phyloP scores from a whole-genome alignment of 1,284 basidiomycete genomes.

The Trametes polyzona region DNA sequence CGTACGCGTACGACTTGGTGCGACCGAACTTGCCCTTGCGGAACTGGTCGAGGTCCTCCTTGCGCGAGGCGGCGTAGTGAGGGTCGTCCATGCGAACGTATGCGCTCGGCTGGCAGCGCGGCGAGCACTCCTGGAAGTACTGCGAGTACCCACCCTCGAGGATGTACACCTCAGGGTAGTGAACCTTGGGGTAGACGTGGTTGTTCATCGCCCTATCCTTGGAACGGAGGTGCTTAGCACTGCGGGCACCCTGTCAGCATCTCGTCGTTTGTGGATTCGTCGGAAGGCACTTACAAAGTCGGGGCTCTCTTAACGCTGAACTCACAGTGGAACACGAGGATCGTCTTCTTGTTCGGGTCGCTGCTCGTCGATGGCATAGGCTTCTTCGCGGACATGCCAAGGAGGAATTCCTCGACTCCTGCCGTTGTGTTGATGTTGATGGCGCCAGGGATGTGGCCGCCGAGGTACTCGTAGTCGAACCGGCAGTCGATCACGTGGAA shows the following conservation, averaged over 20 bases:
- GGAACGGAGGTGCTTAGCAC: conserved; percentile 90
- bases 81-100: conserved; percentile 98
- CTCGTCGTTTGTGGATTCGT: background rate
- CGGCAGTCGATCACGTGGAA: conserved; percentile 94
- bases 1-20: conserved; percentile 88
- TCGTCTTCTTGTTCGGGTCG: conserved; percentile 72
- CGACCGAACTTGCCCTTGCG: conserved; percentile 85
- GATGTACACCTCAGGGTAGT: conserved; percentile 97
- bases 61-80: conserved; percentile 74
- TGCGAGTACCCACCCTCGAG: conserved; percentile 94
- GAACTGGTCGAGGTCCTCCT: conserved; percentile 90
- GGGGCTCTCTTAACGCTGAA: conserved; percentile 96
- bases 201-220: conserved; percentile 89
- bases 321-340: conserved; percentile 98
- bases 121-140: conserved; percentile 74
- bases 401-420: conserved; percentile 81
- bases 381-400: conserved; percentile 58
- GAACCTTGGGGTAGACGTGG: conserved; percentile 88
- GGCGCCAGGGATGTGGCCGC: conserved; percentile 92
- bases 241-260: conserved; percentile 37
- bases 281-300: conserved; percentile 73
- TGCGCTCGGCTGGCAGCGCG: conserved; percentile 78
- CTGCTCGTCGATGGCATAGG: conserved; percentile 85
- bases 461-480: conserved; percentile 95
- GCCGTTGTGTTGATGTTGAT: conserved; percentile 89